Evolutionary conservation across 306 rosid species (phyloP).

Genomic region (Corylus avellana): DNA sequence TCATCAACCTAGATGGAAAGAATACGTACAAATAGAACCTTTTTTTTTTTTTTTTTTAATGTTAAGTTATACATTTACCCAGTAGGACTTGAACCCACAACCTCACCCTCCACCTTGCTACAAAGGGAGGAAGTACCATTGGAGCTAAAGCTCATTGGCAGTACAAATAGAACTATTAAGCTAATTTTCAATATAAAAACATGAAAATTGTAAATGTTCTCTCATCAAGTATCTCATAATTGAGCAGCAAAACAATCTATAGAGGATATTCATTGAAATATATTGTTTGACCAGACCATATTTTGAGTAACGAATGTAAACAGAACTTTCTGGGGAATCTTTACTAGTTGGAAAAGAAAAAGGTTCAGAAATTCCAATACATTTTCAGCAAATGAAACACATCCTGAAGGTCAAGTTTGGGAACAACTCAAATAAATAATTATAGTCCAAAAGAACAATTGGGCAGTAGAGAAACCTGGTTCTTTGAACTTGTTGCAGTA

Average conservation of each 20-base stretch:
- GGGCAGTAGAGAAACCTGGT: slow-evolving; percentile 43
- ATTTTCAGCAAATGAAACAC: not conserved
- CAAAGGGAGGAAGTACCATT: too few relatives aligned
- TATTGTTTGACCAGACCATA: not conserved
- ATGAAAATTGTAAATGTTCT: too few relatives aligned
- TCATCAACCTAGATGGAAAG: not conserved
- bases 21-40: not conserved
- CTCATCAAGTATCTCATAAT: not conserved
- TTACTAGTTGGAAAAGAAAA: not conserved
- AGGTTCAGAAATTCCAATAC: slow-evolving; percentile 7
- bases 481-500: slow-evolving; percentile 44
- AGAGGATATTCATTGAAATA: not conserved
- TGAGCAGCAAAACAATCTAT: not conserved
- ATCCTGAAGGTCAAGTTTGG: not conserved
- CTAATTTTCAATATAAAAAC: too few relatives aligned
- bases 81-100: too few relatives aligned
- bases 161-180: too few relatives aligned
- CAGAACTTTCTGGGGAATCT: not conserved
- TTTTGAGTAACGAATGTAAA: not conserved
- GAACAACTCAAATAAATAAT: slow-evolving; percentile 2
- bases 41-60: too few relatives aligned
- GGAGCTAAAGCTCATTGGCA: too few relatives aligned
- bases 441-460: not conserved
- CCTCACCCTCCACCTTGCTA: too few relatives aligned
- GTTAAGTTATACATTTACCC: too few relatives aligned